phyloP scores from a whole-genome alignment of 345 rosid species.

The Acer campestre region DNA sequence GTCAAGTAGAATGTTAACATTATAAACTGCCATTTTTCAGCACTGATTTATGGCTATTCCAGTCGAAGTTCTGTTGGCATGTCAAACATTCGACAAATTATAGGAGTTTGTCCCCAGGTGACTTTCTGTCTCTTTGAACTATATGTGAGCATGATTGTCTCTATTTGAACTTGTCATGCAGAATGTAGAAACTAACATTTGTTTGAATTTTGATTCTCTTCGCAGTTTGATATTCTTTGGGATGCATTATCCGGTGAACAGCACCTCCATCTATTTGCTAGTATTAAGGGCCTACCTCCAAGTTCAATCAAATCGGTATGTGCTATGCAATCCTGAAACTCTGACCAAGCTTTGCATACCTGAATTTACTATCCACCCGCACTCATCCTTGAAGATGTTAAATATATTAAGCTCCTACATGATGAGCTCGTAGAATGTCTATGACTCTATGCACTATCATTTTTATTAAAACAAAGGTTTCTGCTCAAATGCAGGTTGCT shows the following conservation, averaged over 20 bases:
- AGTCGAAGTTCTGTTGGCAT: constrained; percentile 77
- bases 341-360: background rate
- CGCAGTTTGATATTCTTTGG: constrained; percentile 93
- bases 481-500: constrained; percentile 44
- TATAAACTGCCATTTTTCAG: constrained; percentile 38
- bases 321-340: constrained; percentile 19
- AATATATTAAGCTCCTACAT: background rate
- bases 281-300: constrained; percentile 73
- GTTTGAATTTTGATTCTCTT: constrained; percentile 13
- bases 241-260: constrained; percentile 82
- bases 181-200: constrained; percentile 16
- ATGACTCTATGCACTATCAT: background rate
- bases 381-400: background rate
- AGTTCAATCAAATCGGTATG: constrained; percentile 62
- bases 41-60: constrained; percentile 74
- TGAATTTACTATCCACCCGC: background rate
- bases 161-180: constrained; percentile 14
- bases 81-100: constrained; percentile 75
- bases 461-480: background rate
- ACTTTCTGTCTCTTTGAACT: constrained; percentile 1
- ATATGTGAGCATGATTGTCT: background rate
- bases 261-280: constrained; percentile 84
- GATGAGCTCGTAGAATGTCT: constrained; percentile 1
- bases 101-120: constrained; percentile 98
- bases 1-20: constrained; percentile 1